Evolutionary conservation across 2,329 filamentous ascomycete species (phyloP).

Genomic region (Graphilbum ipis-grandicollis): DNA sequence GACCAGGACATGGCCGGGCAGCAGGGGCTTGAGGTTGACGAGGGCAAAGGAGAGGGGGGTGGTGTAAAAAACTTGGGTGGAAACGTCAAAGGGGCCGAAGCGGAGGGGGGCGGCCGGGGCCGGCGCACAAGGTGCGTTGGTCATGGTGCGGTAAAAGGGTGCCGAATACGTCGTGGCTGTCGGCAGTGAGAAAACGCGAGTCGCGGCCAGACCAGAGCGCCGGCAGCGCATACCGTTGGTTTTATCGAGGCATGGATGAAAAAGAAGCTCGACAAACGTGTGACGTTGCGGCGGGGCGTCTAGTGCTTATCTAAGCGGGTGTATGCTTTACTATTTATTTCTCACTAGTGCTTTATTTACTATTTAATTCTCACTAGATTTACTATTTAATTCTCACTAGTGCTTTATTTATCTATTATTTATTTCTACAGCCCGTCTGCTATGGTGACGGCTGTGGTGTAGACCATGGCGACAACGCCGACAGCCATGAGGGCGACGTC

Average conservation of each 20-base stretch:
- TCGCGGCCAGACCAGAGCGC: background rate
- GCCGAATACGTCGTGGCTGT: no score
- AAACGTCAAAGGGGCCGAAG: slow-evolving; percentile 65
- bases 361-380: no score
- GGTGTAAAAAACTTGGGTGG: slow-evolving; percentile 74
- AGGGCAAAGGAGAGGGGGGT: slow-evolving; percentile 70
- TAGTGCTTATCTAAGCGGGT: no score
- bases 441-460: slow-evolving; percentile 49
- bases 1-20: slow-evolving; percentile 85
- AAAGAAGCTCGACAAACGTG: no score
- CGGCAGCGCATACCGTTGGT: background rate
- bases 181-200: background rate
- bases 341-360: no score
- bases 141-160: background rate
- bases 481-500: slow-evolving; percentile 47
- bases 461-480: slow-evolving; percentile 51
- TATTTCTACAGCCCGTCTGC: background rate
- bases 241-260: no score
- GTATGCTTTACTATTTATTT: no score
- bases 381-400: background rate
- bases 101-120: slow-evolving; percentile 22
- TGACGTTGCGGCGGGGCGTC: no score
- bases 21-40: slow-evolving; percentile 87
- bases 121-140: background rate
- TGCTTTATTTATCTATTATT: background rate